Percentiles rank a stretch among this genome's conserved stretches.
Evolutionary conservation across 805 yeast genomes (phyloP).

Genomic region (Candida endomychidarum): DNA sequence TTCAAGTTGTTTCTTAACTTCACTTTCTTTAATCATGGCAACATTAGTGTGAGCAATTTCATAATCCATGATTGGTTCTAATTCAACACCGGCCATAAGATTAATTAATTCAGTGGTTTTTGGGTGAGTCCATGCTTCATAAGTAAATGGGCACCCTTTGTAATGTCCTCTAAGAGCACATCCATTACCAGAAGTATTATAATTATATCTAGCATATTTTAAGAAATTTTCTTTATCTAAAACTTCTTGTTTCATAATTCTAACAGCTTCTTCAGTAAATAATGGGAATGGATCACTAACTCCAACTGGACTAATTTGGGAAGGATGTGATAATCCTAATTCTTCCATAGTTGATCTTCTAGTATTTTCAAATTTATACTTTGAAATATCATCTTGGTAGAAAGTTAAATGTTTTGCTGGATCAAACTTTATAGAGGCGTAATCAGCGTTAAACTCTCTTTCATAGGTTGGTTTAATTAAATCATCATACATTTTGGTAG

Average conservation of each 20-base stretch:
- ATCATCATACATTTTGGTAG: constrained; percentile 30
- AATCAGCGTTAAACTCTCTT: constrained; percentile 8
- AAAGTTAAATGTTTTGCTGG: constrained; percentile 32
- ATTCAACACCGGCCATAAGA: constrained; percentile 59
- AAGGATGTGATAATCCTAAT: constrained; percentile 43
- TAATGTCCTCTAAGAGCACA: constrained; percentile 52
- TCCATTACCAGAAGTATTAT: constrained; percentile 48
- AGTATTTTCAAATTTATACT: constrained; percentile 23
- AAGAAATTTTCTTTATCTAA: constrained; percentile 46
- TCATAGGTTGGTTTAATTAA: constrained; percentile 32
- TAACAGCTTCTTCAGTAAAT: constrained; percentile 59
- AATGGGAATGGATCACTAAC: constrained; percentile 61
- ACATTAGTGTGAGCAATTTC: constrained; percentile 56
- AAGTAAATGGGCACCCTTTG: constrained; percentile 49
- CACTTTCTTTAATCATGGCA: constrained; percentile 41
- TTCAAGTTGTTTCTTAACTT: constrained; percentile 29
- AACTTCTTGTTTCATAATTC: constrained; percentile 57
- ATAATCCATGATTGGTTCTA: constrained; percentile 55
- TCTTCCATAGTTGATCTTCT: constrained; percentile 46
- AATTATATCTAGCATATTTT: constrained; percentile 43
- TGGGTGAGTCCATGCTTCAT: constrained; percentile 61
- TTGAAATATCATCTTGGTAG: constrained; percentile 17
- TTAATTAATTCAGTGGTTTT: constrained; percentile 52
- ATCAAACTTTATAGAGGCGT: constrained; percentile 23
- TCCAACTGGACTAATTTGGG: constrained; percentile 55